Evolutionary conservation across 2,329 filamentous ascomycete genomes (phyloP).

Genomic region (Cladorrhinum sp.): DNA sequence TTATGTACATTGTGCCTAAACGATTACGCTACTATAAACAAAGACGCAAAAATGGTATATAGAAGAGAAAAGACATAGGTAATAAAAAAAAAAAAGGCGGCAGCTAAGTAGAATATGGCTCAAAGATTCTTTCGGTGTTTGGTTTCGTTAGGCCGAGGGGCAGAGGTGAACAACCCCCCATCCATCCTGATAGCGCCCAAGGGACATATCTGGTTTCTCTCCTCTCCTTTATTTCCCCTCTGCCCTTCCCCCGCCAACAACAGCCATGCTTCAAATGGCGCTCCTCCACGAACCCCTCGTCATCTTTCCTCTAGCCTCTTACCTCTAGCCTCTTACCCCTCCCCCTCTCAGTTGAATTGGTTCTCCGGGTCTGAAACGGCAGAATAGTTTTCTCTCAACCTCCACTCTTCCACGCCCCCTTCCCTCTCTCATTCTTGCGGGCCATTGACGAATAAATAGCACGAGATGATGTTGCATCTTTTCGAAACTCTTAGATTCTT

Average conservation of each 20-base stretch:
- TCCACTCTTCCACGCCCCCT: background rate
- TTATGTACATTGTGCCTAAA: background rate
- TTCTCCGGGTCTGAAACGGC: background rate
- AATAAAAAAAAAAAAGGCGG: background rate
- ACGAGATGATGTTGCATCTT: background rate
- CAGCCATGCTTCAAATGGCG: background rate
- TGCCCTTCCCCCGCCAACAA: too few species aligned
- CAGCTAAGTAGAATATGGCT: background rate
- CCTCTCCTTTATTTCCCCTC: too few species aligned
- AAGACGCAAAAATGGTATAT: background rate
- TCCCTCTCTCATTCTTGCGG: background rate
- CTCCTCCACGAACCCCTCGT: background rate
- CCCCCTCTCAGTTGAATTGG: background rate
- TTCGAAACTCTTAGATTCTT: constrained; percentile 13
- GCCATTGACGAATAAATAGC: background rate
- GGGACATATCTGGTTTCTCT: too few species aligned
- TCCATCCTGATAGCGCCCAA: too few species aligned
- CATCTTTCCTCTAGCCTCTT: background rate
- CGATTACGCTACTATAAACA: background rate
- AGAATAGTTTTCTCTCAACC: background rate
- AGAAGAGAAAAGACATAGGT: background rate
- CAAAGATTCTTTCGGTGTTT: background rate
- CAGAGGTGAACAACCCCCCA: too few species aligned
- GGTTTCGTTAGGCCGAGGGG: background rate
- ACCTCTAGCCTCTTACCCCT: background rate